Evolutionary conservation across 2,329 filamentous ascomycete species (phyloP).

Genomic region (Hypoxylon rubiginosum): DNA sequence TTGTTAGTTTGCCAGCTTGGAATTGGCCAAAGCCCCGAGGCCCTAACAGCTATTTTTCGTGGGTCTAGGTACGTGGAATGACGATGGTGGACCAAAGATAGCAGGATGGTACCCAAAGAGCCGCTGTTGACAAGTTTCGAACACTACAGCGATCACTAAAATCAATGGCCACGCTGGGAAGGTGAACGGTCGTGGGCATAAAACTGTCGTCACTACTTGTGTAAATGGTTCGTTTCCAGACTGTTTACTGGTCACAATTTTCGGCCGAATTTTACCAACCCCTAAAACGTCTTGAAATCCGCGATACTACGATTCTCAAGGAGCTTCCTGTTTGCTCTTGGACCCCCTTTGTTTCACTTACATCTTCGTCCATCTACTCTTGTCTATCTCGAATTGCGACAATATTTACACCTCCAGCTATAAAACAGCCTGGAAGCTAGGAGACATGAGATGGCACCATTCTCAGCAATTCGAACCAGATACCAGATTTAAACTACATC

Average conservation of each 20-base stretch:
- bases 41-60: constrained; percentile 1
- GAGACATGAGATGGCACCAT: constrained; percentile 19
- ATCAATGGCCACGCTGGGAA: constrained; percentile 27
- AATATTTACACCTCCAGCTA: constrained; percentile 14
- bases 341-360: constrained; percentile 28
- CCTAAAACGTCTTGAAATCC: constrained; percentile 5
- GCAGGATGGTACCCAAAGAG: no score
- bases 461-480: constrained; percentile 10
- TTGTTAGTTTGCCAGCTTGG: constrained; percentile 4
- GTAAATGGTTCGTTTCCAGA: constrained; percentile 27
- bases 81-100: no score
- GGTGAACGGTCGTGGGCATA: constrained; percentile 22
- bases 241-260: constrained; percentile 7
- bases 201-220: constrained; percentile 36
- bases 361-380: constrained; percentile 21
- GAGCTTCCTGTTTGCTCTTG: constrained; percentile 19
- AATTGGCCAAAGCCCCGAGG: constrained; percentile 6
- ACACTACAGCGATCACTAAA: constrained; percentile 21
- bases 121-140: constrained; percentile 38
- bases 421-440: constrained; percentile 2
- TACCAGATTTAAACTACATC: constrained; percentile 5
- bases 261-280: constrained; percentile 19
- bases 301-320: constrained; percentile 6
- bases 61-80: constrained; percentile 13
- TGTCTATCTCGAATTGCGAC: constrained; percentile 32